Evolutionary conservation across 495 filamentous ascomycete genomes (phyloP), one percentile per base, ranked within the genome.

Genomic region (Neurospora sp.): DNA sequence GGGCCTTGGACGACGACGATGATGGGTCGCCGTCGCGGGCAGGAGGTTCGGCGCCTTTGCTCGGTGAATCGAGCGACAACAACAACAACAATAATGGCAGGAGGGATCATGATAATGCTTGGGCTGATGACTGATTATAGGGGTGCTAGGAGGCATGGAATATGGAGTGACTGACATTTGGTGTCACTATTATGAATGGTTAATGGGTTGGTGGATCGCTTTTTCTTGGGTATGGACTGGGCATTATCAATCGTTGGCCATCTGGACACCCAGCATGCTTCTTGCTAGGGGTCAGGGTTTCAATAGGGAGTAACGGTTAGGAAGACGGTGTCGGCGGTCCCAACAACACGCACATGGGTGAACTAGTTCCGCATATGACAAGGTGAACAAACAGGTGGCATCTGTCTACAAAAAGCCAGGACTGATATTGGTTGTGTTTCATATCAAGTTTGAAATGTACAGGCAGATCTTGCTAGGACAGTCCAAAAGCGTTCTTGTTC

Each of bases 1-100:
- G 79, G 37, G 84, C 80, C 16, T 78, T 87, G 69, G 83, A 87
- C n/a, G 85, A 88, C 42, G 82, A 84, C 6, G 83, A 84, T 0
- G 82, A 83, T 22, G 82, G 82, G 3, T 65, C 53, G 53, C 53
- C 53, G 6, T 65, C 53, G 53, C 53, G 53, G 14, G 27, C 53
- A 35, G 53, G 27, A 65, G 53, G 53, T 35, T 65, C 53, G n/a
- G 81, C 18, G 80, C 81, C 39, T 77, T 77, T 72, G 44, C 61
- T 41, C 39, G 44, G 16, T 31, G 31, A 38, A 35, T 31, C 72
- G 44, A 37, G 27, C 71, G n/a, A 65, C 31, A 65, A 53, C 4
- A 27, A 44, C 53, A 37, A 65, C 53, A 37, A 65, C 53, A 35
- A 37, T 18, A 8, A 65, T 12, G 53, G 18, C 53, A 35, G 53